Conservation (phyloP, 768 basidiomycete species). For the Suillus alpinus region DNA sequence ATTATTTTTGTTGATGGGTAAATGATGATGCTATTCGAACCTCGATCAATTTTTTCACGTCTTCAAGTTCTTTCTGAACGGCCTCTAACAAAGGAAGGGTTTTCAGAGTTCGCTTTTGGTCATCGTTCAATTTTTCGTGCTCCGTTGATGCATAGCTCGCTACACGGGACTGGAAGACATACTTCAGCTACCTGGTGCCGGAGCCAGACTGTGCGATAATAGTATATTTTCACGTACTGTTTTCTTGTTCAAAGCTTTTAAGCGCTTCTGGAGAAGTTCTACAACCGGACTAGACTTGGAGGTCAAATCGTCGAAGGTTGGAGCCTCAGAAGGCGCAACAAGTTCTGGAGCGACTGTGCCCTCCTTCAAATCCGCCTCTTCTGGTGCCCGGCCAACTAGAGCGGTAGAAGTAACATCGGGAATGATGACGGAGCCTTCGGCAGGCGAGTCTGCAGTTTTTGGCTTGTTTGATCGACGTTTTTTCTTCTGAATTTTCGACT, state of each 20-base stretch:
- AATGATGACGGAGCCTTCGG: slow-evolving; percentile 34
- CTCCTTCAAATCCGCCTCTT: slow-evolving; percentile 45
- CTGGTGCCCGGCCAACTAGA: slow-evolving; percentile 49
- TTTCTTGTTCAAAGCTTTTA: slow-evolving; percentile 79
- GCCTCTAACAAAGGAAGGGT: slow-evolving; percentile 76
- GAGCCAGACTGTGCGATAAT: not conserved
- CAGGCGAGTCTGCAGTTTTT: slow-evolving; percentile 46
- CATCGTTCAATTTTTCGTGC: slow-evolving; percentile 77
- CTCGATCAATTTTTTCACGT: slow-evolving; percentile 83
- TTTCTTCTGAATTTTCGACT: slow-evolving; percentile 62
- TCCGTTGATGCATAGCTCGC: slow-evolving; percentile 66
- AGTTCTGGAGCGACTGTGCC: slow-evolving; percentile 45
- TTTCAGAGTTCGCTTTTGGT: slow-evolving; percentile 74
- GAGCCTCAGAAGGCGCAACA: slow-evolving; percentile 38
- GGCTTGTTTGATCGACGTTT: slow-evolving; percentile 60
- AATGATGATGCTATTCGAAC: slow-evolving; percentile 37
- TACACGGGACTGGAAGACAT: slow-evolving; percentile 59
- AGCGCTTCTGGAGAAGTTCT: slow-evolving; percentile 75
- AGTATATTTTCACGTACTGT: slow-evolving; percentile 51
- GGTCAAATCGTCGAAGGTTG: slow-evolving; percentile 41
- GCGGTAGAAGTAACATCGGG: slow-evolving; percentile 47
- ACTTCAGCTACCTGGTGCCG: not conserved
- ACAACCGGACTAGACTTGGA: slow-evolving; percentile 66
- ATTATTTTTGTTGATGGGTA: slow-evolving; percentile 1
- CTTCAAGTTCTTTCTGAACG: slow-evolving; percentile 76